Base-by-base conservation (phyloP, 169 alveolate species). In the Prorocentrum cordatum region DNA sequence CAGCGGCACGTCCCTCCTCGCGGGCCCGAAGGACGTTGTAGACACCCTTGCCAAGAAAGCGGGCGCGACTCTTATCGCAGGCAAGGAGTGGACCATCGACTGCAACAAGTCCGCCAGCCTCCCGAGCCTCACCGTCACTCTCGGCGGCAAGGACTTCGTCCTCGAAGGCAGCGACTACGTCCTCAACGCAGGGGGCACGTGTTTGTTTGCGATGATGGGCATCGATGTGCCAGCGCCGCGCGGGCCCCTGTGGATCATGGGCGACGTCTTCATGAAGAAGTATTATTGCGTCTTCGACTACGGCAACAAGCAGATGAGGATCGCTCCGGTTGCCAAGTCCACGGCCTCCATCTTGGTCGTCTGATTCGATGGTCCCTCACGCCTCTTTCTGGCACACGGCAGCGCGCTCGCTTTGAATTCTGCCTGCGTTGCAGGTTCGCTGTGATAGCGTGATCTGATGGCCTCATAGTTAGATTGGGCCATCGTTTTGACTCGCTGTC, bases 1-100 rank as follows among this genome's bases (percentile, higher is more conserved):
- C 92, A 91, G 95, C 80, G 97, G 97, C 6, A 93, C 96, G 71
- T 93, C 97, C 39, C 92, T 94, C 42, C 84, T 94, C 50, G 95
- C 92, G 50, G 95, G 94, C 54, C 70, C 91, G 26, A 62, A 50
- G 35, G 70, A 66, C 27, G 87, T 92, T 84, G 75, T 92, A 27
- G 82, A 92, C 54, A 75, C 66, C 38, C 83, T 93, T 75, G 93
- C 85, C 47, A 73, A 33, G 24, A 87, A 71, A 20, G 72, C 92
- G 61, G 92, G 93, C 39, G 87, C 92, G 32, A 35, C n/a, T 59
- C 18, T 73, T 54, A 26, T 66, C 61, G 7, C 38, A 39, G 32
- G 87, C 58, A 59, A 59, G 9, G 27, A 75, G 68, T 64, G 14
- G 42, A 42, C 20, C 70, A 77, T 45, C 22, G 84, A 36, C 36